phyloP scores from a whole-genome alignment of 106 monocot species.

The Phalaenopsis aphrodite region DNA sequence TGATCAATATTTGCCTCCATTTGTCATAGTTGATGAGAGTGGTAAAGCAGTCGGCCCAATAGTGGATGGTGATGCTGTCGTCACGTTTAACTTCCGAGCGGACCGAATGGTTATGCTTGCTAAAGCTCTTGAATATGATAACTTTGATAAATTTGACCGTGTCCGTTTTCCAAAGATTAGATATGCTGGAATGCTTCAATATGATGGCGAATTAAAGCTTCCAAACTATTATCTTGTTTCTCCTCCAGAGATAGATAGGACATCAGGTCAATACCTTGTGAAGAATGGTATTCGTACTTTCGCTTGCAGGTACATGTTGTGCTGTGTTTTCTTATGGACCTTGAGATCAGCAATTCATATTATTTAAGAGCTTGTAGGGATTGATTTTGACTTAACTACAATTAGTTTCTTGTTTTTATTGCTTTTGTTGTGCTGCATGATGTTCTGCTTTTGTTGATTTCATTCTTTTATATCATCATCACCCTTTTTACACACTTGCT shows the following conservation, averaged over 20 bases:
- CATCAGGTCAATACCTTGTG: slow-evolving; percentile 97
- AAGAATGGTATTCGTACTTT: slow-evolving; percentile 85
- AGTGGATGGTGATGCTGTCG: slow-evolving; percentile 94
- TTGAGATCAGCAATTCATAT: background rate
- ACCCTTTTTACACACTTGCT: background rate
- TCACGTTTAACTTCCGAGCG: slow-evolving; percentile 91
- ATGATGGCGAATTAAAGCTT: slow-evolving; percentile 94
- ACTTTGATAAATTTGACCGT: slow-evolving; percentile 92
- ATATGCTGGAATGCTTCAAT: slow-evolving; percentile 98
- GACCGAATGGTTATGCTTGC: slow-evolving; percentile 97
- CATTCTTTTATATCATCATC: background rate
- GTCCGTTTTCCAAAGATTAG: slow-evolving; percentile 76
- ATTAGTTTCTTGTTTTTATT: background rate
- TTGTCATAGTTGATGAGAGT: slow-evolving; percentile 84
- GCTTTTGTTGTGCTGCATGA: background rate
- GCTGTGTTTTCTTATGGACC: background rate
- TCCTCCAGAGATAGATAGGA: slow-evolving; percentile 93
- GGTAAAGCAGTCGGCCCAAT: slow-evolving; percentile 83
- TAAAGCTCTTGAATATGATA: slow-evolving; percentile 88
- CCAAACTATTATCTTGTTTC: slow-evolving; percentile 74
- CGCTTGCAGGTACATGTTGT: slow-evolving; percentile 69
- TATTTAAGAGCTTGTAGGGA: background rate
- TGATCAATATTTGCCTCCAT: slow-evolving; percentile 94
- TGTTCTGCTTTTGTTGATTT: background rate
- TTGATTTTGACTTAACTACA: background rate